Evolutionary conservation across 176 grass and related monocot genomes (phyloP), one percentile per base, ranked within the genome.

Genomic region (Avena sativa): DNA sequence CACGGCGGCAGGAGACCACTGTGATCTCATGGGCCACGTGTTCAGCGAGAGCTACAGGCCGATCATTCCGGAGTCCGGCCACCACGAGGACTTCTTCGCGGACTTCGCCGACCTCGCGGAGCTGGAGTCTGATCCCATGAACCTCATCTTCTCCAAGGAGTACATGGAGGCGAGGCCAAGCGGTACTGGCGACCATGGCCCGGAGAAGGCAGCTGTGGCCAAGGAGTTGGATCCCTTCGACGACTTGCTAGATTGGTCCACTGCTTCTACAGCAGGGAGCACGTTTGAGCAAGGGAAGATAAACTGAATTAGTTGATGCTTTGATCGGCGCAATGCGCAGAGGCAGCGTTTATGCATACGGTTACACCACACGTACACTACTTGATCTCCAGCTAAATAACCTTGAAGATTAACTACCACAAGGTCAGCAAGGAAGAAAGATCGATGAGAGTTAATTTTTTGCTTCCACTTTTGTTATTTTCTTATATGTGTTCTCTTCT

Each of bases 101-200:
- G 92, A 94, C 78, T 76, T 76, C 25, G 73, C 25, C 74, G 74
- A 56, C 26, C 90, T 98, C 17, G 89, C 90, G 13, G 96, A 91
- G 91, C 55, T 98, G 50, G 96, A 98, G 82, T 82, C 90, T 8
- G 92, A 98, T 53, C 93, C 96, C 59, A 94, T 98, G 90, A 96
- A 86, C 75, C 85, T 96, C 14, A 94, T 98, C 69, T 96, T 96
- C 90, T 95, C 96, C 72, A 92, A 91, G 84, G 96, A 92, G 84
- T 92, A 92, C 79, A 86, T 90, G 89, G 94, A 94, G 67, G 83
- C 85, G 1, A 94, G 91, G 79, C 84, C 81, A 47, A 28, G 51
- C 13, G 75, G 71, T 30, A 3, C 1, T 16, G 73, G 40, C 28
- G 87, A 88, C 63, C 70, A 76, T 85, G 90, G 15, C 48, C 69